These are phyloP conservation scores for Geum urbanum DNA, from an alignment of 306 rosid genomes.

Conservation along the genomic window DNA sequence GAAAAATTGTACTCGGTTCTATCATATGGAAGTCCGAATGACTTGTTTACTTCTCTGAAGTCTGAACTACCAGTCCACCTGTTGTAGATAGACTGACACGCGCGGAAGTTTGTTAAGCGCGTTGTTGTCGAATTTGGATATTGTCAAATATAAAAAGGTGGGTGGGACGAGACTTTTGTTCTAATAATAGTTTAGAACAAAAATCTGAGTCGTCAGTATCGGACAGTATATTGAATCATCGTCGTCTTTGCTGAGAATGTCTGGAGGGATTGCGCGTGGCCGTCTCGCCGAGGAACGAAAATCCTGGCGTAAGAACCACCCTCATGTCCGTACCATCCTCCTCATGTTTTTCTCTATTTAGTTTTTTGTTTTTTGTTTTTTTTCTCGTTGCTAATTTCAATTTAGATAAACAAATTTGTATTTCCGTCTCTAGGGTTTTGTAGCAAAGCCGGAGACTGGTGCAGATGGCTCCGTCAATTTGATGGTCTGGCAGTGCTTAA, in stretches of 20 bases:
- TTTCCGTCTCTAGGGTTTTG: constrained; percentile 59
- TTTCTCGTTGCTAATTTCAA: background rate
- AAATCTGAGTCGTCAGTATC: too few species aligned
- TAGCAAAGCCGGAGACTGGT: constrained; percentile 77
- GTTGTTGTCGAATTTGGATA: background rate
- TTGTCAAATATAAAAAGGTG: background rate
- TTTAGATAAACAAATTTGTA: background rate
- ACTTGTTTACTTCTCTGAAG: too few species aligned
- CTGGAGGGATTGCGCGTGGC: constrained; percentile 76
- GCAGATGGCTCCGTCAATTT: constrained; percentile 73
- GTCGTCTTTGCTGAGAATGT: constrained; percentile 10
- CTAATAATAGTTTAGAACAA: too few species aligned
- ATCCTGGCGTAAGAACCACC: constrained; percentile 91
- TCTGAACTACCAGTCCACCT: too few species aligned
- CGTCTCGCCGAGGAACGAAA: constrained; percentile 84
- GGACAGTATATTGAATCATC: background rate
- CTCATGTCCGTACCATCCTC: constrained; percentile 56
- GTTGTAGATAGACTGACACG: background rate
- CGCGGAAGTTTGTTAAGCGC: background rate
- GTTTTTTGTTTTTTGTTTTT: background rate
- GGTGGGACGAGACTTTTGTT: background rate
- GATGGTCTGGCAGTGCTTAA: constrained; percentile 88
- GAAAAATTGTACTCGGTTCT: background rate
- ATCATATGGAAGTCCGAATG: background rate
- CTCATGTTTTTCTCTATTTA: background rate